Percentiles rank a stretch among this genome's conserved stretches.
phyloP scores from a whole-genome alignment of 345 rosid species.

The Excoecaria cochinchinensis region DNA sequence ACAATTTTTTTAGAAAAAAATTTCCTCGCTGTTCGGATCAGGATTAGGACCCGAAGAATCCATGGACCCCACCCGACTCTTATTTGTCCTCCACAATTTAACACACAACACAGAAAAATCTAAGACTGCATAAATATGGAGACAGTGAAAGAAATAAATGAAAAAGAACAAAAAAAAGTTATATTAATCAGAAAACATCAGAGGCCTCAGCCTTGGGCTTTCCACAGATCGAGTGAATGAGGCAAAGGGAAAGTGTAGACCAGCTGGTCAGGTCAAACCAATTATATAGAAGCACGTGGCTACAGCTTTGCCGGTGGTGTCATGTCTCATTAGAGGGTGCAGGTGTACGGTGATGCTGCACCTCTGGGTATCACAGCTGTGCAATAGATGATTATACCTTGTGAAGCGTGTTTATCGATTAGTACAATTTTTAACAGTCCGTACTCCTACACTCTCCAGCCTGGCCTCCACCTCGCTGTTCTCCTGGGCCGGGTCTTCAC shows the following conservation, averaged over 20 bases:
- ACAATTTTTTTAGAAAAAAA: too few relatives aligned
- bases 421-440: conserved; percentile 17
- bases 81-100: too few relatives aligned
- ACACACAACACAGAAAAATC: too few relatives aligned
- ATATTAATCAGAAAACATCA: not conserved
- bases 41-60: too few relatives aligned
- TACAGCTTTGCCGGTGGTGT: not conserved
- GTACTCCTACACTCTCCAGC: conserved; percentile 21
- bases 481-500: not conserved
- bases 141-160: not conserved
- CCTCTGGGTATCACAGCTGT: conserved; percentile 15
- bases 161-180: too few relatives aligned
- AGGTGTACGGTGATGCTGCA: conserved; percentile 29
- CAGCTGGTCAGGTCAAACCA: conserved; percentile 15
- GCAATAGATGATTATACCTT: conserved; percentile 4
- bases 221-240: not conserved
- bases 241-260: not conserved
- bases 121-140: conserved; percentile 1
- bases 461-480: conserved; percentile 18
- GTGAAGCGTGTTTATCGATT: conserved; percentile 33
- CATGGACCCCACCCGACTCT: too few relatives aligned
- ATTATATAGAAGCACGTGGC: conserved; percentile 1
- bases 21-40: too few relatives aligned
- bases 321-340: not conserved
- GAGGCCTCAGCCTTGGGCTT: not conserved